These are phyloP conservation scores for Ogataea philodendri DNA, from an alignment of 805 yeast genomes.

Conservation along the genomic window DNA sequence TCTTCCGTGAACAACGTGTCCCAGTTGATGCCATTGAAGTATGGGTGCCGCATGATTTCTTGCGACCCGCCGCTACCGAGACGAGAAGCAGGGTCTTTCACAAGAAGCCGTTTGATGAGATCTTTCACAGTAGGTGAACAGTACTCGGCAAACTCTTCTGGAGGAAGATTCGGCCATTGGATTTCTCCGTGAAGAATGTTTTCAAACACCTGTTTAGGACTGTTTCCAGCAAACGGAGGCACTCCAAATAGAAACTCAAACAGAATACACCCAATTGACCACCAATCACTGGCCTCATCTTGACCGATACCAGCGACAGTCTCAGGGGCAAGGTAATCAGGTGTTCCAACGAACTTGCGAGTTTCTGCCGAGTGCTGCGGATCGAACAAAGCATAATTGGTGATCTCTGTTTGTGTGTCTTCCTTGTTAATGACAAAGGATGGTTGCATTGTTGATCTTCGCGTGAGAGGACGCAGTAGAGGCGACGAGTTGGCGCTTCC, in stretches of 20 bases:
- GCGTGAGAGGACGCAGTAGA: slow-evolving; percentile 43
- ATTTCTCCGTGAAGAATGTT: slow-evolving; percentile 73
- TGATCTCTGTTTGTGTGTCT: slow-evolving; percentile 34
- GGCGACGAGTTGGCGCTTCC: slow-evolving; percentile 47
- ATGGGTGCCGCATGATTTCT: slow-evolving; percentile 78
- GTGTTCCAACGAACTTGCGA: slow-evolving; percentile 88
- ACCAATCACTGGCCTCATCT: slow-evolving; percentile 91
- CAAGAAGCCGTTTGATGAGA: slow-evolving; percentile 60
- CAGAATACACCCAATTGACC: slow-evolving; percentile 95
- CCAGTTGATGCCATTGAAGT: slow-evolving; percentile 76
- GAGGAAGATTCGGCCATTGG: slow-evolving; percentile 76
- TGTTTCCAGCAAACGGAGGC: slow-evolving; percentile 88
- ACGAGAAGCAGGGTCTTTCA: slow-evolving; percentile 61
- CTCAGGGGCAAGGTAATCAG: slow-evolving; percentile 97
- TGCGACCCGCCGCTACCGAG: slow-evolving; percentile 76
- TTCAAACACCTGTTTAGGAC: slow-evolving; percentile 78
- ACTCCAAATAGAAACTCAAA: slow-evolving; percentile 90
- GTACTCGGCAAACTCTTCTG: slow-evolving; percentile 48
- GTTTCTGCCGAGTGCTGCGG: slow-evolving; percentile 50
- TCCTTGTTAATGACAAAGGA: slow-evolving; percentile 55
- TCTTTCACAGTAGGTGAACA: slow-evolving; percentile 72
- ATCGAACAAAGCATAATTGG: slow-evolving; percentile 67
- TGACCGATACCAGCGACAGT: slow-evolving; percentile 84
- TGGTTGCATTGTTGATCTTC: slow-evolving; percentile 52
- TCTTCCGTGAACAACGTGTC: slow-evolving; percentile 61